Percentiles rank a stretch among this genome's conserved stretches.
These are phyloP conservation scores for Endoconidiophora polonica DNA, from an alignment of 2,329 filamentous ascomycete species.

Conservation along the genomic window DNA sequence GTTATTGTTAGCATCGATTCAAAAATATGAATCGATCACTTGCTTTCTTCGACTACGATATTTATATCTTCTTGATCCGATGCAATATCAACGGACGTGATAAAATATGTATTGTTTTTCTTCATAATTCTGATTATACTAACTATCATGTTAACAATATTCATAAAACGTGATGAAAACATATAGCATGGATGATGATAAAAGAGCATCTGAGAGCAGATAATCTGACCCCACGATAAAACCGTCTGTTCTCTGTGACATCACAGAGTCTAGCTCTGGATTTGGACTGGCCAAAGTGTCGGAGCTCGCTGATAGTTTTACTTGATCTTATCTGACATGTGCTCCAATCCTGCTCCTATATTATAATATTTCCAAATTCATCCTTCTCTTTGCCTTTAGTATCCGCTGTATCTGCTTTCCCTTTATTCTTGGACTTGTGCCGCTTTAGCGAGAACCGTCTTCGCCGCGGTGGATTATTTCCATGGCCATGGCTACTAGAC, in stretches of 20 bases:
- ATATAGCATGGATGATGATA: slow-evolving; percentile 25
- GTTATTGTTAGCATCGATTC: too few relatives aligned
- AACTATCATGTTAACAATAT: slow-evolving; percentile 1
- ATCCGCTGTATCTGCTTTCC: neutral
- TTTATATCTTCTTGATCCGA: neutral
- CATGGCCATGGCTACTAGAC: too few relatives aligned
- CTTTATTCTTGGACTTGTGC: neutral
- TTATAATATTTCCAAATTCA: neutral
- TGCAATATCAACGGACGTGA: too few relatives aligned
- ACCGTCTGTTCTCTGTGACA: slow-evolving; percentile 18
- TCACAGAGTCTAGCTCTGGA: slow-evolving; percentile 6
- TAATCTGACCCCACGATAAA: slow-evolving; percentile 3
- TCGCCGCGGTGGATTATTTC: neutral
- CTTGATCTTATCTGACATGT: slow-evolving; percentile 52
- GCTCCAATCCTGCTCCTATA: neutral
- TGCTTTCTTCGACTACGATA: neutral
- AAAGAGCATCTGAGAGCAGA: slow-evolving; percentile 13
- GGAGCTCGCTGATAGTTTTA: slow-evolving; percentile 21
- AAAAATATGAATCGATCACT: too few relatives aligned
- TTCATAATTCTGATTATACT: neutral
- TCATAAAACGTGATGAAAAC: neutral
- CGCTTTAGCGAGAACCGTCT: slow-evolving; percentile 9
- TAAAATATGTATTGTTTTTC: neutral
- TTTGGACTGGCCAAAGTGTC: slow-evolving; percentile 2
- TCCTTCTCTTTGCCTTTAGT: neutral